Evolutionary conservation across 164 flowering plant species (phyloP).

Genomic region (Magnolia sinica): DNA sequence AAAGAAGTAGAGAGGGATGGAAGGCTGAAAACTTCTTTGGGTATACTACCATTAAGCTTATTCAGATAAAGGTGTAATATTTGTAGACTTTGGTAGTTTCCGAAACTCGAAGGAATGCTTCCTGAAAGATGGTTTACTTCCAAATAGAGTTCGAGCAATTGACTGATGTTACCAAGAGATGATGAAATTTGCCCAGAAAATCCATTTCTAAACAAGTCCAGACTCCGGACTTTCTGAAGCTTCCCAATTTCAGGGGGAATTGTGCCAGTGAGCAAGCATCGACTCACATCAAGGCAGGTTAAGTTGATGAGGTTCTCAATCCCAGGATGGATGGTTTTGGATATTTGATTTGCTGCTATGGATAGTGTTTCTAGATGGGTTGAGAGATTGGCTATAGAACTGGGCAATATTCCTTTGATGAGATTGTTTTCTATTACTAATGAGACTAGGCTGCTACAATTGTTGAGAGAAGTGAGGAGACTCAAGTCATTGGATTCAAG

Average conservation of each 20-base stretch:
- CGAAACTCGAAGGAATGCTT: conserved; percentile 5
- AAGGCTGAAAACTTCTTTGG: conserved; percentile 1
- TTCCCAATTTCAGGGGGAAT: conserved; percentile 10
- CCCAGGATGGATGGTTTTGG: conserved; percentile 19
- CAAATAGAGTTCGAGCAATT: conserved; percentile 1
- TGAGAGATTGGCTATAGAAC: conserved; percentile 22
- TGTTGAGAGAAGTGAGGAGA: conserved; percentile 3
- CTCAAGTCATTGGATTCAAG: background rate
- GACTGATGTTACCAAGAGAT: conserved; percentile 25
- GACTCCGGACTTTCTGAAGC: background rate
- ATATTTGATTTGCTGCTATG: background rate
- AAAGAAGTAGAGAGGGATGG: background rate
- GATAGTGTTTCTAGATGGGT: background rate
- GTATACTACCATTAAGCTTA: conserved; percentile 14
- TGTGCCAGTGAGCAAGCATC: conserved; percentile 20
- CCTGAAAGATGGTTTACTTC: conserved; percentile 21
- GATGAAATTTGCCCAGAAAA: conserved; percentile 20
- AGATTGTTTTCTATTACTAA: too few relatives aligned
- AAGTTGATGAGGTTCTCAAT: conserved; percentile 27
- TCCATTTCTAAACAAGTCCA: background rate
- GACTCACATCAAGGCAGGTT: background rate
- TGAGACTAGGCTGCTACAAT: too few relatives aligned
- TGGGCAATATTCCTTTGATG: conserved; percentile 6
- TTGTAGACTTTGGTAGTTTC: background rate
- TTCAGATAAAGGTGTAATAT: conserved; percentile 5